Conservation (phyloP, 2,329 filamentous ascomycete species). For the Colletotrichum gigasporum region DNA sequence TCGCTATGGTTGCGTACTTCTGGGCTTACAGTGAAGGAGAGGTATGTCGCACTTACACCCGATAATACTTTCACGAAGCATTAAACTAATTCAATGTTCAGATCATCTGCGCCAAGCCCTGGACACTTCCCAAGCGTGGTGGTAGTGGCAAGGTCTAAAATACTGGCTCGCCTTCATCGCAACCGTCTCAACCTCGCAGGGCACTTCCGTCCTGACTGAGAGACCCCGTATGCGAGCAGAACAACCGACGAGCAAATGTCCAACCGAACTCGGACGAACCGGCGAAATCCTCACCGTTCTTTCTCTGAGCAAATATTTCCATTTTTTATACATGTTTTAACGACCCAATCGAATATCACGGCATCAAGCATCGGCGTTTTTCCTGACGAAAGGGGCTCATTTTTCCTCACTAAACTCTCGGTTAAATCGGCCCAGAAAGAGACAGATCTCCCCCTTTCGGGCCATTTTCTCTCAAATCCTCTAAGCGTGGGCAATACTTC, state of each 20-base stretch:
- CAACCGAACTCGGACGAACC: constrained; percentile 18
- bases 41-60: constrained; percentile 57
- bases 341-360: constrained; percentile 28
- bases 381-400: constrained; percentile 13
- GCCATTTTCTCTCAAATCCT: constrained; percentile 10
- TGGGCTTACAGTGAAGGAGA: constrained; percentile 98
- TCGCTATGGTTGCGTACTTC: constrained; percentile 89
- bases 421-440: not conserved
- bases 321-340: constrained; percentile 26
- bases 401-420: not conserved
- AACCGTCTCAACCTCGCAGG: constrained; percentile 13
- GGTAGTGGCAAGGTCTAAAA: constrained; percentile 36
- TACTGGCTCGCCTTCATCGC: not conserved
- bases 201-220: constrained; percentile 3
- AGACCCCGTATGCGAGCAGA: not conserved
- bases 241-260: constrained; percentile 1
- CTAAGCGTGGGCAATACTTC: not conserved
- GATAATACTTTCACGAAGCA: not conserved
- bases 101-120: constrained; percentile 75
- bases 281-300: constrained; percentile 15
- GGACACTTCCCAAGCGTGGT: constrained; percentile 71
- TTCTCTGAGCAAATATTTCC: constrained; percentile 26
- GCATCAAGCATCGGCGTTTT: constrained; percentile 34
- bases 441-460: not conserved
- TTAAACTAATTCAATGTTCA: constrained; percentile 42